These are phyloP conservation scores for Cymbidium sinense DNA, from an alignment of 106 monocot species.

Conservation along the genomic window DNA sequence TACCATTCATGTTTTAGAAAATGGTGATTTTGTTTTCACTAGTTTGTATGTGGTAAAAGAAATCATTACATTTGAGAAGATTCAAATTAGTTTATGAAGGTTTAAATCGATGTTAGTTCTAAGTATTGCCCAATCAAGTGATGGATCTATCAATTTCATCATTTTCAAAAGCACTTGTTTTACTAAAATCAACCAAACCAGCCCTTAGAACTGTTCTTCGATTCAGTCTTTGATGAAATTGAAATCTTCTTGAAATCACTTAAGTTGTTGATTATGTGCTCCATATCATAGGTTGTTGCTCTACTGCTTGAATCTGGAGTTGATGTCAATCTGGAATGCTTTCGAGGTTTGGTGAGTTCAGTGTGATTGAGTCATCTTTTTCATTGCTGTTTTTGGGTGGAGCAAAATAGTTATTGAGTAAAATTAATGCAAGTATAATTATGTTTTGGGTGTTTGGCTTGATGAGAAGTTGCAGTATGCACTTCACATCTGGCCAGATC, in stretches of 20 bases:
- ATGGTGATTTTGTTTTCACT: neutral
- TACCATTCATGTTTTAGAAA: neutral
- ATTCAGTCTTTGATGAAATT: neutral
- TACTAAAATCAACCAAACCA: neutral
- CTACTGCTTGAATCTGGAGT: constrained; percentile 57
- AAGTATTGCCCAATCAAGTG: neutral
- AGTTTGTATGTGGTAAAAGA: neutral
- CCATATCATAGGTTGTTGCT: constrained; percentile 32
- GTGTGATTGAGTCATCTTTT: neutral
- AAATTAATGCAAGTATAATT: no score
- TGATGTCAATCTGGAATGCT: constrained; percentile 54
- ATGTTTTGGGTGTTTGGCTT: neutral
- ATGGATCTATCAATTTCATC: neutral
- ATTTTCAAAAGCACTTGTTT: neutral
- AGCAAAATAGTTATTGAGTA: no score
- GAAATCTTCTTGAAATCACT: neutral
- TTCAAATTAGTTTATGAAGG: neutral
- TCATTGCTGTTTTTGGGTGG: neutral
- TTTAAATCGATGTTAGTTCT: neutral
- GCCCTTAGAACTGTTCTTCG: neutral
- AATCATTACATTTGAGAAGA: neutral
- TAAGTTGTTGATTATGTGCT: neutral
- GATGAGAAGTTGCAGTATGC: neutral
- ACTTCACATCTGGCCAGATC: neutral
- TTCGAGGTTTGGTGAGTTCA: constrained; percentile 47